phyloP scores from a whole-genome alignment of 495 filamentous ascomycete genomes.

The Aspergillus nanangensis region DNA sequence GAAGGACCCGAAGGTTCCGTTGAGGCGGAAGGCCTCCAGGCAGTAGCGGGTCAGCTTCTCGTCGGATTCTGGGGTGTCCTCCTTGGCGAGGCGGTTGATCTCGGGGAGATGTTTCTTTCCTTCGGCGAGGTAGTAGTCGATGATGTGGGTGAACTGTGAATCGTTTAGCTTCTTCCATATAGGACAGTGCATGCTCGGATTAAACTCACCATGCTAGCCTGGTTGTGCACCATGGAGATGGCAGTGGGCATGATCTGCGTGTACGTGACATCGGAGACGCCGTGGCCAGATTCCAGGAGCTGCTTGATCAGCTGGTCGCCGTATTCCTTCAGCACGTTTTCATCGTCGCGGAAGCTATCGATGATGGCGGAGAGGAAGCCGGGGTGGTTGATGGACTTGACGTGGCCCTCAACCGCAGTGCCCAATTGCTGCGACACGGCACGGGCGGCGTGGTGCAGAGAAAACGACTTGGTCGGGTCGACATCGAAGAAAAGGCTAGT shows the following conservation, averaged over 20 bases:
- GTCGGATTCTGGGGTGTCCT: conserved; percentile 42
- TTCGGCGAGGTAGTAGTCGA: conserved; percentile 72
- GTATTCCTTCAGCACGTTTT: conserved; percentile 56
- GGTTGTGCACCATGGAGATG: conserved; percentile 60
- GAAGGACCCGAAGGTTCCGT: conserved; percentile 55
- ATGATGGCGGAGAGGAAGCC: conserved; percentile 54
- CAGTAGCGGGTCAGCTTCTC: conserved; percentile 46
- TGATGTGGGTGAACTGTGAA: conserved; percentile 60
- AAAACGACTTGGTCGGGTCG: conserved; percentile 48
- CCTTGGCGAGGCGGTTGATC: conserved; percentile 52
- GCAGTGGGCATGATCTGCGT: conserved; percentile 62
- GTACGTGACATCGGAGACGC: conserved; percentile 67
- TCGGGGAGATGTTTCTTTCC: conserved; percentile 53
- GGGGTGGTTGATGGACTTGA: conserved; percentile 58
- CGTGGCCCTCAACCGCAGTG: conserved; percentile 54
- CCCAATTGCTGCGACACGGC: conserved; percentile 61
- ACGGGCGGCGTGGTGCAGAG: conserved; percentile 57
- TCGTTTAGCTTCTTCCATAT: background rate
- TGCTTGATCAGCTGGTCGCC: conserved; percentile 67
- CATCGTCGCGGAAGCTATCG: conserved; percentile 49
- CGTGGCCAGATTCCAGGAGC: conserved; percentile 60
- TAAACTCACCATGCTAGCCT: conserved; percentile 58
- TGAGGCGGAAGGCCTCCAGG: conserved; percentile 56
- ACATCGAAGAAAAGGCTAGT: conserved; percentile 52
- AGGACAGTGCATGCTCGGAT: background rate